Evolutionary conservation across 2,329 filamentous ascomycete genomes (phyloP).

Genomic region (Onygena corvina): DNA sequence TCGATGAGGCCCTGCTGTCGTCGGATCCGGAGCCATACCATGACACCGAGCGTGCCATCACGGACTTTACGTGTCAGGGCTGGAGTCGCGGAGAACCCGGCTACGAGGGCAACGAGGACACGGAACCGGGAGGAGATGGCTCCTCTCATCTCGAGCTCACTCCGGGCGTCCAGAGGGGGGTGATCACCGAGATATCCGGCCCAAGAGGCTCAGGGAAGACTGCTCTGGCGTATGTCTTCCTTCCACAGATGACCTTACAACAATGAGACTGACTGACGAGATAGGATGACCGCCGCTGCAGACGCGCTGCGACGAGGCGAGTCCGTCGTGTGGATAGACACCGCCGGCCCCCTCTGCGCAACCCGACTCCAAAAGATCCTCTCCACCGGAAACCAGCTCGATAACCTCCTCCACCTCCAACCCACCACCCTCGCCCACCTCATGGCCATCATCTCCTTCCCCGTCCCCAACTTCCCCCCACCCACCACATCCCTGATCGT

Average conservation of each 20-base stretch:
- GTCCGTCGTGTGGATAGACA: conserved; percentile 65
- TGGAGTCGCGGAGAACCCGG: no score
- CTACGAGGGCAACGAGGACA: no score
- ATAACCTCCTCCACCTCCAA: conserved; percentile 45
- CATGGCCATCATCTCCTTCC: conserved; percentile 59
- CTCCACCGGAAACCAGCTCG: conserved; percentile 6
- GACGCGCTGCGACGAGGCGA: conserved; percentile 50
- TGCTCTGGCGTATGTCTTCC: conserved; percentile 54
- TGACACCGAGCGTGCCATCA: no score
- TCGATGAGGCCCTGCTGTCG: conserved; percentile 34
- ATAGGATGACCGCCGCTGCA: conserved; percentile 57
- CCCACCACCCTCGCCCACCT: conserved; percentile 50
- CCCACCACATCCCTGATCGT: conserved; percentile 55
- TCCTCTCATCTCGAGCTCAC: no score
- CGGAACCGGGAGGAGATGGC: no score
- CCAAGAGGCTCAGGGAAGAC: conserved; percentile 81
- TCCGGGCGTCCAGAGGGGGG: conserved; percentile 59
- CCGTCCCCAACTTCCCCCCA: conserved; percentile 53
- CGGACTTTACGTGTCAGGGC: background rate
- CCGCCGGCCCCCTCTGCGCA: conserved; percentile 38
- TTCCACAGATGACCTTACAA: background rate
- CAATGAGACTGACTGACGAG: conserved; percentile 11
- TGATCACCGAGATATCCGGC: conserved; percentile 78
- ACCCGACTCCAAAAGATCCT: conserved; percentile 41
- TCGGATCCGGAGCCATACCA: no score